Evolutionary conservation across 495 filamentous ascomycete species (phyloP).

Genomic region (Parachaetomium inaequale): DNA sequence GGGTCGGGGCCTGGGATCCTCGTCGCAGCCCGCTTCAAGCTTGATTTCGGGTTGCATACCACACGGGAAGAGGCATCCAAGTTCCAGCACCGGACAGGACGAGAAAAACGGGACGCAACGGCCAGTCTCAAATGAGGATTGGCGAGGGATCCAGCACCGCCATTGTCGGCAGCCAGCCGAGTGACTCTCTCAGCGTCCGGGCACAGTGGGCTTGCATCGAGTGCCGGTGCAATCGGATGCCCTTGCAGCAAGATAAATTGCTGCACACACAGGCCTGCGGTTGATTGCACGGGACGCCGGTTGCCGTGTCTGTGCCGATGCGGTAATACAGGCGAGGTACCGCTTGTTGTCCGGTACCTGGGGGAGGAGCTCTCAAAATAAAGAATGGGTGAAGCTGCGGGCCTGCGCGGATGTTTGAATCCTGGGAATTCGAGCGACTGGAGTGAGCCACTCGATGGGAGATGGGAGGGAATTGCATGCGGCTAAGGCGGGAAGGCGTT

Average conservation of each 20-base stretch:
- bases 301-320: not conserved
- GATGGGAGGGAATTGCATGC: too few relatives aligned
- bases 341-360: not conserved
- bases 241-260: conserved; percentile 5
- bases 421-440: too few relatives aligned
- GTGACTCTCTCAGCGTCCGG: not conserved
- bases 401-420: not conserved
- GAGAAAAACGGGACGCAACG: not conserved
- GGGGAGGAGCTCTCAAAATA: not conserved
- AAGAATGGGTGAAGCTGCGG: not conserved
- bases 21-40: not conserved
- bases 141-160: not conserved
- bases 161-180: not conserved
- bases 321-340: not conserved
- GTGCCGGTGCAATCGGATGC: conserved; percentile 1
- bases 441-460: too few relatives aligned
- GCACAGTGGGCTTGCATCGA: not conserved
- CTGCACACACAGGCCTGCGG: not conserved
- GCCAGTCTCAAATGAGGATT: conserved; percentile 5
- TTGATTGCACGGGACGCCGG: conserved; percentile 6
- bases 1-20: conserved; percentile 24
- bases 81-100: conserved; percentile 9
- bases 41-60: conserved; percentile 10
- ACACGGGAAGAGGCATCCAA: conserved; percentile 9
- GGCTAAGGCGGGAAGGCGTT: too few relatives aligned